Percentiles rank a stretch among this genome's conserved stretches.
These are phyloP conservation scores for Limnomonas spitsbergensis DNA, from an alignment of 139 green algal genomes.

Conservation along the genomic window DNA sequence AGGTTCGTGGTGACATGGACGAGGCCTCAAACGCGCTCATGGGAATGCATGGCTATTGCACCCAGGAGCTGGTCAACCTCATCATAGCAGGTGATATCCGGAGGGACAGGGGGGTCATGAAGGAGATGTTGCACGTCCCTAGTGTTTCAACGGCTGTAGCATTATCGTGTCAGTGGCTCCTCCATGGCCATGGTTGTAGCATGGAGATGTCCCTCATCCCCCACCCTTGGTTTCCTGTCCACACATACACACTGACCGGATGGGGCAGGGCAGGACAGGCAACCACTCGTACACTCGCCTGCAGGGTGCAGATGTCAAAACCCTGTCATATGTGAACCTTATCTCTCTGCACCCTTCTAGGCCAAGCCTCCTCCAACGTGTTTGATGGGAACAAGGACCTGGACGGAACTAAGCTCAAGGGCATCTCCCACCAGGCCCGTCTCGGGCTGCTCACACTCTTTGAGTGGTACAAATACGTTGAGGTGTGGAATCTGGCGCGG, in stretches of 20 bases:
- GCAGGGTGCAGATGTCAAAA: no score
- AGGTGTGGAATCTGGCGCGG: no score
- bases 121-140: no score
- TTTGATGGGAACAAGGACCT: conserved; percentile 57
- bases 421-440: conserved; percentile 30
- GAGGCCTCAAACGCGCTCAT: conserved; percentile 45
- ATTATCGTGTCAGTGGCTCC: no score
- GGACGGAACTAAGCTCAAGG: conserved; percentile 42
- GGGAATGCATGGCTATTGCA: conserved; percentile 61
- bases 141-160: no score
- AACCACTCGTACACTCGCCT: no score
- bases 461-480: conserved; percentile 63
- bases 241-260: no score
- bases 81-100: conserved; percentile 40
- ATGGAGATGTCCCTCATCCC: background rate
- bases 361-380: conserved; percentile 52
- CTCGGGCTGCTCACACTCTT: conserved; percentile 67
- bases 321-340: no score
- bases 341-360: conserved; percentile 11
- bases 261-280: no score
- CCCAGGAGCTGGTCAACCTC: conserved; percentile 67
- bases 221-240: no score
- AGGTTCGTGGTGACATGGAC: conserved; percentile 56
- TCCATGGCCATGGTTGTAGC: no score
- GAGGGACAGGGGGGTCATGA: background rate